Percentiles rank a stretch among this genome's conserved stretches.
These are phyloP conservation scores for Phaeosphaeria sp. DNA, from an alignment of 2,329 filamentous ascomycete genomes.

Conservation along the genomic window DNA sequence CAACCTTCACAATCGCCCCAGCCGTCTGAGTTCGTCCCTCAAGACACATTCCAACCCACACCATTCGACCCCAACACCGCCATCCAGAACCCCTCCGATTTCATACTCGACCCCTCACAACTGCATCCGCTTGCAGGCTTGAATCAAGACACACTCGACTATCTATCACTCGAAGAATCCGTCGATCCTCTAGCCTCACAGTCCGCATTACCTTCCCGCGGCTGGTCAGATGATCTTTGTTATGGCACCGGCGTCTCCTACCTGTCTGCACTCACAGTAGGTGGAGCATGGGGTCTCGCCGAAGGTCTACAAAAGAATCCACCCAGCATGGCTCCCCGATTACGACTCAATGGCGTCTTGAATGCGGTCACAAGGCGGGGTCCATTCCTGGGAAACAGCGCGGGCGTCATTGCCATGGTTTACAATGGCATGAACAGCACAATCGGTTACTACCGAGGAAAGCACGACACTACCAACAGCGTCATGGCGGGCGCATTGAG, in stretches of 20 bases:
- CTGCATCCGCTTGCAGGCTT: constrained; percentile 93
- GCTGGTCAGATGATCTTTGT: constrained; percentile 97
- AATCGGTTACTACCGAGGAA: constrained; percentile 48
- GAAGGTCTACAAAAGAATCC: constrained; percentile 81
- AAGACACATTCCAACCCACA: constrained; percentile 59
- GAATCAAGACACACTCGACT: constrained; percentile 92
- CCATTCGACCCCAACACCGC: constrained; percentile 74
- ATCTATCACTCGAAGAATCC: constrained; percentile 92
- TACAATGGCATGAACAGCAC: constrained; percentile 76
- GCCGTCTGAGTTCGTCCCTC: constrained; percentile 42
- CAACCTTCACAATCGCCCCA: constrained; percentile 51
- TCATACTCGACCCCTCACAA: constrained; percentile 87
- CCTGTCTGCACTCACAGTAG: constrained; percentile 81
- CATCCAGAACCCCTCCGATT: constrained; percentile 81
- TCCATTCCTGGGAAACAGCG: constrained; percentile 94
- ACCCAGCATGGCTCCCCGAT: constrained; percentile 79
- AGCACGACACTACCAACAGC: constrained; percentile 81
- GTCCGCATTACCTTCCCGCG: constrained; percentile 89
- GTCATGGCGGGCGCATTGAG: constrained; percentile 84
- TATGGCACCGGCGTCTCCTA: constrained; percentile 97
- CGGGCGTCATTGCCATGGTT: constrained; percentile 91
- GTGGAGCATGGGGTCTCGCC: constrained; percentile 89
- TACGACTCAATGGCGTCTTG: constrained; percentile 90
- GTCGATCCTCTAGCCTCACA: constrained; percentile 82
- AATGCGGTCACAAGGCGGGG: constrained; percentile 93